A percentile compares a stretch with the other conserved stretches of the same genome.
These are phyloP conservation scores for Geosiphon pyriformis DNA, from an alignment of 192 early-diverging fungal species.

Conservation along the genomic window DNA sequence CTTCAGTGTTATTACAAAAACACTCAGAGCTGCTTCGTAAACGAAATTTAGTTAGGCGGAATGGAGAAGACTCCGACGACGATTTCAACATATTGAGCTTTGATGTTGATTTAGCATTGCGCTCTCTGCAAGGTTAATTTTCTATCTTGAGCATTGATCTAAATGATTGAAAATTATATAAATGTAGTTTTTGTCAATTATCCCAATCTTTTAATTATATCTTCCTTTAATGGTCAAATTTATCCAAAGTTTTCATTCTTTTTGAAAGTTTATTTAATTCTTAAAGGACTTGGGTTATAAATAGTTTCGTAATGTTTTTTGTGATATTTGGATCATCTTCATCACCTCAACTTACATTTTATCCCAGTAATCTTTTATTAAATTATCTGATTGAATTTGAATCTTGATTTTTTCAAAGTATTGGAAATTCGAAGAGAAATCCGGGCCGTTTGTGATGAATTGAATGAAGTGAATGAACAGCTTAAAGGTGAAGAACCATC, in stretches of 20 bases:
- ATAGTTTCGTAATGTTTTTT: too few relatives aligned
- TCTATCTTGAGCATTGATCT: not conserved
- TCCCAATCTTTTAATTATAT: not conserved
- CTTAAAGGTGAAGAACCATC: not conserved
- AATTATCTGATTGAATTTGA: too few relatives aligned
- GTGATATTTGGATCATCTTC: too few relatives aligned
- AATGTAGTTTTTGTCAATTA: not conserved
- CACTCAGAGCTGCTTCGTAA: slow-evolving; percentile 16
- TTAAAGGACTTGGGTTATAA: too few relatives aligned
- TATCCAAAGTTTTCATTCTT: not conserved
- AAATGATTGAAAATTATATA: not conserved
- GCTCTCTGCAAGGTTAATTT: slow-evolving; percentile 14
- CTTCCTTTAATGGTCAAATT: too few relatives aligned
- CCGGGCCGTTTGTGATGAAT: slow-evolving; percentile 1
- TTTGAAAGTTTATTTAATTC: too few relatives aligned
- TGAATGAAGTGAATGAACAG: slow-evolving; percentile 14
- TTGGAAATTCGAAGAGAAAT: slow-evolving; percentile 20
- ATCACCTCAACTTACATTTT: too few relatives aligned
- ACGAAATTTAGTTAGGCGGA: not conserved
- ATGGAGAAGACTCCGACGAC: not conserved
- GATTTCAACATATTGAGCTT: slow-evolving; percentile 1
- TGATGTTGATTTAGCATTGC: slow-evolving; percentile 14
- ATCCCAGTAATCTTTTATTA: too few relatives aligned
- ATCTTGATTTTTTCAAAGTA: too few relatives aligned
- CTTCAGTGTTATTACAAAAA: slow-evolving; percentile 21